Conservation (phyloP, 2,329 filamentous ascomycete species). For the Didymella pomorum region DNA sequence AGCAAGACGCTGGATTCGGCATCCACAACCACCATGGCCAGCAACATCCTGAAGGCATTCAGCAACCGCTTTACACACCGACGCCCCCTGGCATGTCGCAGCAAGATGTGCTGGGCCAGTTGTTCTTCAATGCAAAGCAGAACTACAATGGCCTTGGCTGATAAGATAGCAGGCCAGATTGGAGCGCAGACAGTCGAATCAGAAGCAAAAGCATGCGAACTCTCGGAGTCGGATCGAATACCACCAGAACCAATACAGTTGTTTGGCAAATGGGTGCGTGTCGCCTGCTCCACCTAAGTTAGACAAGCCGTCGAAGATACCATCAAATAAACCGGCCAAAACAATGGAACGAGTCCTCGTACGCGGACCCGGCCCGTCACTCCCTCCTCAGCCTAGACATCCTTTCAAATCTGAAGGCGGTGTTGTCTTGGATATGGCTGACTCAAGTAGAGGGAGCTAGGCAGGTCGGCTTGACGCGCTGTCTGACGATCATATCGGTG, state of each 20-base stretch:
- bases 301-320: background rate
- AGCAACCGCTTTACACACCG: constrained; percentile 26
- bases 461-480: background rate
- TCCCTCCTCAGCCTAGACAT: background rate
- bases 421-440: background rate
- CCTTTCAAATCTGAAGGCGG: background rate
- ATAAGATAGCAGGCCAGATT: background rate
- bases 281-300: background rate
- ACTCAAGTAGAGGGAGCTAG: background rate
- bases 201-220: background rate
- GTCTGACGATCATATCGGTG: background rate
- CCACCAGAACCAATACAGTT: background rate
- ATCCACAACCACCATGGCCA: constrained; percentile 43
- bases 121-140: constrained; percentile 49
- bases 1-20: constrained; percentile 61
- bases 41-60: background rate
- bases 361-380: background rate
- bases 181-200: background rate
- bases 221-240: background rate
- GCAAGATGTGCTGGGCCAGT: constrained; percentile 44
- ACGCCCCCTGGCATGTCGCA: constrained; percentile 30
- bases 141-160: constrained; percentile 39
- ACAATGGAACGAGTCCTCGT: background rate
- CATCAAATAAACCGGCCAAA: background rate
- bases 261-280: background rate